A percentile compares a stretch with the other conserved stretches of the same genome.
Conservation (phyloP, 129 eudicot genomes). For the Calendula officinalis region DNA sequence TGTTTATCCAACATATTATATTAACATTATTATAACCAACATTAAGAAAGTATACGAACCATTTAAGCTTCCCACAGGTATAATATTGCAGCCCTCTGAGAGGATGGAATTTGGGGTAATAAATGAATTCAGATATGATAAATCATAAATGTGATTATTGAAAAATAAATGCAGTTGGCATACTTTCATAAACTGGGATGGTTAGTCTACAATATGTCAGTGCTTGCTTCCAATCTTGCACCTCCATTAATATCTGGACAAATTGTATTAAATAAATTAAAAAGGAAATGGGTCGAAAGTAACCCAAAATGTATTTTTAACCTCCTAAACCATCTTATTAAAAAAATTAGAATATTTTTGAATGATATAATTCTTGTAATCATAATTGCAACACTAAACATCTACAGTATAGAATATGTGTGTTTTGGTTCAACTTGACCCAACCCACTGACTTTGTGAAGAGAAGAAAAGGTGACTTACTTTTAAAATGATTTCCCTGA, state of each 20-base stretch:
- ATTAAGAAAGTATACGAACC: conserved; percentile 39
- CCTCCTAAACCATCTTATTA: too few relatives aligned
- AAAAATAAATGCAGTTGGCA: neutral
- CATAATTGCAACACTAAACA: too few relatives aligned
- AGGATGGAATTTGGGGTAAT: conserved; percentile 70
- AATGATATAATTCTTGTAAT: too few relatives aligned
- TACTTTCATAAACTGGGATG: conserved; percentile 81
- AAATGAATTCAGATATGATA: neutral
- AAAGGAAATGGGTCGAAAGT: too few relatives aligned
- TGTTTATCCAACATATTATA: too few relatives aligned
- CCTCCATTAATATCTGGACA: conserved; percentile 68
- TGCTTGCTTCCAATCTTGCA: conserved; percentile 81
- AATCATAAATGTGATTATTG: neutral
- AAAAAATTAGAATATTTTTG: neutral
- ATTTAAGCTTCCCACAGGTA: conserved; percentile 83
- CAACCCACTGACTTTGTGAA: too few relatives aligned
- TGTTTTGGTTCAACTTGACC: too few relatives aligned
- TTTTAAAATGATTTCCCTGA: neutral
- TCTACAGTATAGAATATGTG: too few relatives aligned
- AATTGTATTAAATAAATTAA: too few relatives aligned
- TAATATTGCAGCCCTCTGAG: conserved; percentile 81
- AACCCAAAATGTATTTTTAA: too few relatives aligned
- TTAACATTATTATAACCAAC: too few relatives aligned
- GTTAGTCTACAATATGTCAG: conserved; percentile 65
- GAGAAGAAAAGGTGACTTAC: conserved; percentile 6